phyloP scores from a whole-genome alignment of 2,329 filamentous ascomycete species.

The Colletotrichum sublineola region DNA sequence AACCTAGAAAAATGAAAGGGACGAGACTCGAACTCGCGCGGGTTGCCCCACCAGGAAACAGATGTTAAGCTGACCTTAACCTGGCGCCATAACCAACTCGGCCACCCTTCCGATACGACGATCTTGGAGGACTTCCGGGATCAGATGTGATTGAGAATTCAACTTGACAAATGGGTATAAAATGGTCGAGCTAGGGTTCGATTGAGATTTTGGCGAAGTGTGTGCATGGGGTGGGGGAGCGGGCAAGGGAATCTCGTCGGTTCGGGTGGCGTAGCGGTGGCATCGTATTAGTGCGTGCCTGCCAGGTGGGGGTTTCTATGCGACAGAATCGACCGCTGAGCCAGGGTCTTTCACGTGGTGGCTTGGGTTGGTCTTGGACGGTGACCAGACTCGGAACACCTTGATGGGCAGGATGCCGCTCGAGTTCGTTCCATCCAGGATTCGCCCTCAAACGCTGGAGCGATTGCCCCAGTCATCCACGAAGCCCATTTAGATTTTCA shows the following conservation, averaged over 20 bases:
- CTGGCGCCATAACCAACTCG: conserved; percentile 43
- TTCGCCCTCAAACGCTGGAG: neutral
- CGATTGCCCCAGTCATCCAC: too few relatives aligned
- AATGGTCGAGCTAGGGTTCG: neutral
- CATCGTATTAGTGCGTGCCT: neutral
- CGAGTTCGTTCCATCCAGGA: neutral
- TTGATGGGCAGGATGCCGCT: neutral
- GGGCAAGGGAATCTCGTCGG: neutral
- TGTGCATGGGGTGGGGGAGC: conserved; percentile 13
- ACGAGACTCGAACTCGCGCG: conserved; percentile 43
- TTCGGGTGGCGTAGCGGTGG: neutral
- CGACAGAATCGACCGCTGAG: neutral
- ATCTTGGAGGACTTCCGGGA: neutral
- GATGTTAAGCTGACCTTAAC: conserved; percentile 43
- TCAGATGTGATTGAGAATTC: accelerated
- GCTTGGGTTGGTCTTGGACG: neutral
- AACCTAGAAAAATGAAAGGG: conserved; percentile 37
- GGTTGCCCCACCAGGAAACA: conserved; percentile 43
- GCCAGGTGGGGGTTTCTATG: neutral
- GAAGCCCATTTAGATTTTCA: neutral
- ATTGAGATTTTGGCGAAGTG: neutral
- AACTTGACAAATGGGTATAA: accelerated
- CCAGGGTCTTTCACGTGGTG: neutral
- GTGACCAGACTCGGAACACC: neutral
- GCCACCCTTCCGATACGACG: conserved; percentile 27